These are phyloP conservation scores for Selenicereus undatus DNA, from an alignment of 148 eudicot species.

Conservation along the genomic window DNA sequence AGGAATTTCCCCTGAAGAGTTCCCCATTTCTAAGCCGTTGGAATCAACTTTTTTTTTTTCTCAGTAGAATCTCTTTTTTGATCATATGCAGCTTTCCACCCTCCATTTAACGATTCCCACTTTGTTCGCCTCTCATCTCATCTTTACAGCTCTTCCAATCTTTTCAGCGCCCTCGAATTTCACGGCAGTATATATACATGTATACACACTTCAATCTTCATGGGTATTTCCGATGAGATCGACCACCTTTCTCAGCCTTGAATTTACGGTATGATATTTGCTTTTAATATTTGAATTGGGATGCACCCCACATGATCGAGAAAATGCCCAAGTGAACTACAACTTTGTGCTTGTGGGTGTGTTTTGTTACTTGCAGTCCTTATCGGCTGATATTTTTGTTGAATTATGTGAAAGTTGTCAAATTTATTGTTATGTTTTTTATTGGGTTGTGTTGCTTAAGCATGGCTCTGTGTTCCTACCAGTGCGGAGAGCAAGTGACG, in stretches of 20 bases:
- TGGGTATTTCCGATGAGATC: slow-evolving; percentile 59
- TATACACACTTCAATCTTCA: slow-evolving; percentile 24
- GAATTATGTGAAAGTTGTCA: neutral
- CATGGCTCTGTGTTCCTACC: slow-evolving; percentile 51
- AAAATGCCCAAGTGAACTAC: slow-evolving; percentile 26
- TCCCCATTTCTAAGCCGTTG: slow-evolving; percentile 41
- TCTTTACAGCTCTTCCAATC: slow-evolving; percentile 21
- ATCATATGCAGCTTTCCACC: slow-evolving; percentile 10
- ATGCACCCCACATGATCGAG: slow-evolving; percentile 28
- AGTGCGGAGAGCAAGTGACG: slow-evolving; percentile 62
- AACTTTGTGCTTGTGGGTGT: slow-evolving; percentile 7
- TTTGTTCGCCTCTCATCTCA: slow-evolving; percentile 24
- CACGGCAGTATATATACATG: slow-evolving; percentile 10
- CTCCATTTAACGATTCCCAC: slow-evolving; percentile 34
- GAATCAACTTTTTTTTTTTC: slow-evolving; percentile 28
- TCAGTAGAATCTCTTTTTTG: slow-evolving; percentile 55
- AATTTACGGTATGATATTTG: slow-evolving; percentile 43
- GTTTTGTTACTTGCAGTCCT: neutral
- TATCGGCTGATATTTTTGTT: neutral
- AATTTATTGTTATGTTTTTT: neutral
- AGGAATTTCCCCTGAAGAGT: slow-evolving; percentile 9
- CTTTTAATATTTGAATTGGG: neutral
- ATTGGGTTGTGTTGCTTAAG: slow-evolving; percentile 17
- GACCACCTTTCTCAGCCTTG: slow-evolving; percentile 69
- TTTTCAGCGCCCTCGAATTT: slow-evolving; percentile 30